Base-by-base conservation (phyloP, 2,329 filamentous ascomycete genomes). In the Cryphonectria radicalis region DNA sequence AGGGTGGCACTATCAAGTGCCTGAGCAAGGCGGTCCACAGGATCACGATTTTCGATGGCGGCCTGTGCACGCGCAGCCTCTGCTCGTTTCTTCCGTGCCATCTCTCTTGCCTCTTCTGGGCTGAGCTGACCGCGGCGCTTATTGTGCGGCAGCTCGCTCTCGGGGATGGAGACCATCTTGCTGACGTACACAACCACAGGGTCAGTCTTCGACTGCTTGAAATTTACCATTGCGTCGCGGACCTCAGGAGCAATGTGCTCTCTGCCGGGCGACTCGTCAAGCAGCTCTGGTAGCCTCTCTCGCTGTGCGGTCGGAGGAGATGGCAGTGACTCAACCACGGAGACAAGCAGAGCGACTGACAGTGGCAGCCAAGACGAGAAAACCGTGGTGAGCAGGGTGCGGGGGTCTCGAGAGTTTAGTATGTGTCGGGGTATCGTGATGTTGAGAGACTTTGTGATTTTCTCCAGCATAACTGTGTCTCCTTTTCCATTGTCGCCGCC, bases 81-180 rank as follows among this genome's bases (percentile, higher is more conserved):
- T 25, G 94, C 94, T 75, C 95, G 87, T 84, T 98, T 98, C 81
- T 91, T 93, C 22, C 94, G 89, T 0, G 93, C 96, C 71, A 98
- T 82, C 74, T 98, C 95, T 75, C 93, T 86, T 4, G 96, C 96
- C 81, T 98, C 96, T 74, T 97, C 96, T 0, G 94, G 92, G 55
- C 89, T 97, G 77, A 98, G 87, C 60, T 90, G 90, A 0, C 91
- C 91, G 22, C 90, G 87, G 63, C 93, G 88, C 80, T 92, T 97
- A 80, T 97, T 97, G 67, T 95, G 89, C 0, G 93, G 93, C 6
- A 99, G 84, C 76, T 99, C 95, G 80, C 93, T 98, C 77, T 97
- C 93, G 0, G 94, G 95, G 17, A 99, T 87, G 0, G 96, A 96
- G 1, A 98, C 93, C 94, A 99, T 98, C 80, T 99, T 99, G 82